phyloP scores from a whole-genome alignment of 441 rosid species.

The Populus tomentosa region DNA sequence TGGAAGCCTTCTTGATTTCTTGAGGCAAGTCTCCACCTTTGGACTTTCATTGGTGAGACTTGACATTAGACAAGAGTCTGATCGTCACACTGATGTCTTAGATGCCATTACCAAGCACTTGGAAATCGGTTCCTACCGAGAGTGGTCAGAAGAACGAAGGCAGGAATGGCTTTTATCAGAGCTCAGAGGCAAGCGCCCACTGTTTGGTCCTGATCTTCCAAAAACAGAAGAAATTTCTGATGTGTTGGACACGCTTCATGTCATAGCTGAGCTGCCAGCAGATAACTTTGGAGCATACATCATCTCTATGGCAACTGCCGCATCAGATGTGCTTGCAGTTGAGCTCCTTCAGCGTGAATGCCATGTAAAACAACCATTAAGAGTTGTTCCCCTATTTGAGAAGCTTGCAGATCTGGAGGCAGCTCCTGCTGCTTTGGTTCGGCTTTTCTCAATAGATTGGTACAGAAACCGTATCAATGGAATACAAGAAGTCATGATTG shows the following conservation, averaged over 20 bases:
- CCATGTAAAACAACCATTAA: conserved; percentile 69
- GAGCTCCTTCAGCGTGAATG: conserved; percentile 96
- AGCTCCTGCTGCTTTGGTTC: conserved; percentile 88
- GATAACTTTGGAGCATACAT: conserved; percentile 94
- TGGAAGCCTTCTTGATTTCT: conserved; percentile 95
- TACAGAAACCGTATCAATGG: conserved; percentile 80
- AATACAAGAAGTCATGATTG: conserved; percentile 98
- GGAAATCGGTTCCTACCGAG: conserved; percentile 81
- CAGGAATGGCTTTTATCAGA: conserved; percentile 95
- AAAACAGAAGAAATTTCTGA: conserved; percentile 92
- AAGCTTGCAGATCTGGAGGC: conserved; percentile 95
- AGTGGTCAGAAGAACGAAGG: conserved; percentile 81
- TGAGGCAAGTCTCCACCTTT: conserved; percentile 93
- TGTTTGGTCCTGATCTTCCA: conserved; percentile 87
- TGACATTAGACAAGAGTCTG: conserved; percentile 95
- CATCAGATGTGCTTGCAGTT: conserved; percentile 92
- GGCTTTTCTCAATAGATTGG: conserved; percentile 92
- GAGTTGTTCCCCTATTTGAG: conserved; percentile 97
- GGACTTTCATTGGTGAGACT: conserved; percentile 93
- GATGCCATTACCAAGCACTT: conserved; percentile 87
- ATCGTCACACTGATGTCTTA: conserved; percentile 88
- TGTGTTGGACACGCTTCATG: conserved; percentile 80
- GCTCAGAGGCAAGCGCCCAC: conserved; percentile 86
- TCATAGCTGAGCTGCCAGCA: conserved; percentile 78
- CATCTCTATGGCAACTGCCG: conserved; percentile 95